Percentiles rank a stretch among this genome's conserved stretches.
Conservation (phyloP, 2,329 filamentous ascomycete species). For the Parafenestella ontariensis region DNA sequence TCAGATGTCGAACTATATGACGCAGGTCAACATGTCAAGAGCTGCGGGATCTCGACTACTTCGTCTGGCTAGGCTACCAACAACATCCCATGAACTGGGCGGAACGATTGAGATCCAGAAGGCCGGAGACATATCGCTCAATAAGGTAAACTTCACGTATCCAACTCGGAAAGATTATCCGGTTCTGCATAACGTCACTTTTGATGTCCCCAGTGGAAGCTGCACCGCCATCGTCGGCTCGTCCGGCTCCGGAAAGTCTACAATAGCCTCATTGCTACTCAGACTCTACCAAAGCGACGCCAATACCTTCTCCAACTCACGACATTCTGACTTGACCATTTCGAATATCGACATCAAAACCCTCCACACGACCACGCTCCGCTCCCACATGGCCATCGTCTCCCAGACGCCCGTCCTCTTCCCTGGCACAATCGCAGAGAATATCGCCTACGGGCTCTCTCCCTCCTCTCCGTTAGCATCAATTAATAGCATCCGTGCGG, state of each 20-base stretch:
- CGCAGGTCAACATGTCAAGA: slow-evolving; percentile 78
- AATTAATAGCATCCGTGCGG: slow-evolving; percentile 54
- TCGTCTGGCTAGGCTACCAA: slow-evolving; percentile 68
- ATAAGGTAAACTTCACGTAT: slow-evolving; percentile 74
- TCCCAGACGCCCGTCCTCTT: slow-evolving; percentile 78
- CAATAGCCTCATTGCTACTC: slow-evolving; percentile 76
- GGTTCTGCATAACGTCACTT: slow-evolving; percentile 70
- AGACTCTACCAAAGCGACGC: slow-evolving; percentile 66
- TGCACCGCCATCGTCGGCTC: slow-evolving; percentile 81
- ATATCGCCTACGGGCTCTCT: slow-evolving; percentile 81
- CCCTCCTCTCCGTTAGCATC: slow-evolving; percentile 60
- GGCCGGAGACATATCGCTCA: slow-evolving; percentile 65
- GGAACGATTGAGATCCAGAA: slow-evolving; percentile 55
- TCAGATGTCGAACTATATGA: slow-evolving; percentile 74
- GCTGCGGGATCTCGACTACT: slow-evolving; percentile 77
- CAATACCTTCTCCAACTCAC: slow-evolving; percentile 1
- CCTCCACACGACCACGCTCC: slow-evolving; percentile 67
- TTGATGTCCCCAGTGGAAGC: slow-evolving; percentile 68
- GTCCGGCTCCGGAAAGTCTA: slow-evolving; percentile 92
- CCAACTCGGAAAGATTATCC: slow-evolving; percentile 60
- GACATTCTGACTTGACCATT: slow-evolving; percentile 60
- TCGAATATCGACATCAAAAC: slow-evolving; percentile 62
- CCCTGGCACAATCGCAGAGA: slow-evolving; percentile 75
- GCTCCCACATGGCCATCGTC: slow-evolving; percentile 70
- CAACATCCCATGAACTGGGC: slow-evolving; percentile 64